Base-by-base conservation (phyloP, 139 green algal genomes). In the Monoraphidium neglectum region DNA sequence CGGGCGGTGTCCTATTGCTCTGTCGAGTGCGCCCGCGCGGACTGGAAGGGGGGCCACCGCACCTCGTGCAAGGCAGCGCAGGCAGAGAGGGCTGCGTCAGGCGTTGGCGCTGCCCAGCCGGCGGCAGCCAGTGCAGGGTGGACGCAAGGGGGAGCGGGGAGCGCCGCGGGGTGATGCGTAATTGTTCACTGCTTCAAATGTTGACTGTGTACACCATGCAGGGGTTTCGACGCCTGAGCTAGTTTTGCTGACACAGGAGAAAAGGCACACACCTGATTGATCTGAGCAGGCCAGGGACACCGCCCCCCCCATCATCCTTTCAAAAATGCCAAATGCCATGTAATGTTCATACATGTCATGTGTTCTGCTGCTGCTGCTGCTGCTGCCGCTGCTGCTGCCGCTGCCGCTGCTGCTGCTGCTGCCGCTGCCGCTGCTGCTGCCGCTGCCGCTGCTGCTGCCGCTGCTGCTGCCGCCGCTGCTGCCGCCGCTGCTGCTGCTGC, bases 381-480 rank as follows among this genome's bases (percentile, higher is more conserved):
- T 68, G 60, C 60, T 68, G 26, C 26, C 26, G 60, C 60, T 68
- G 26, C 60, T 68, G 60, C 60, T 68, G 60, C 21, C 26, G 60
- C 60, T 68, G 26, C 26, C 26, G 26, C 26, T 68, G 60, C 60
- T 35, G 26, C 16, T 32, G 28, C 60, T 68, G 60, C 21, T 68
- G 60, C 60, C 26, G 60, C 60, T 37, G 26, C 16, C 60, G 26
- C 28, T 32, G 60, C 60, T 38, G 28, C 60, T 68, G 60, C 60
- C 26, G 60, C 60, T 68, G 26, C 60, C 26, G 13, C 60, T 32
- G 26, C 60, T 68, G 60, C 60, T 32, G 60, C 60, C 28, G 60
- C 28, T 68, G 26, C 60, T 68, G 26, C 60, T 68, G 12, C 60
- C 60, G 28, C 16, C 18, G 15, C 60, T 68, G 21, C 60, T 32